phyloP scores from a whole-genome alignment of 768 basidiomycete species.

The Russula sp. region DNA sequence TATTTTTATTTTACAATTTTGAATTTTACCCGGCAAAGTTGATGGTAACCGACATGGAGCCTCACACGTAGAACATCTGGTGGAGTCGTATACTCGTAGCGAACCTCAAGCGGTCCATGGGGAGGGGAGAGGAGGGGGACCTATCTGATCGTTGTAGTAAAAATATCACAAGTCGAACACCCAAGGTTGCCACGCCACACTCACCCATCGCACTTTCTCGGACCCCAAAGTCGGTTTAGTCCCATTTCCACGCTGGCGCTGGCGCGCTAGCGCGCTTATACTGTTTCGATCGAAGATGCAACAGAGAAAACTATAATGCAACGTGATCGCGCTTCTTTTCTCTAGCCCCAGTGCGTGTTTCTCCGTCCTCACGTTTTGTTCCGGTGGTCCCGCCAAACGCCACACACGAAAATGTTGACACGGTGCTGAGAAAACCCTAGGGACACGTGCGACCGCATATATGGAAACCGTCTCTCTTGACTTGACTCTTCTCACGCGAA shows the following conservation, averaged over 20 bases:
- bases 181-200: not conserved
- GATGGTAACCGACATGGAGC: not conserved
- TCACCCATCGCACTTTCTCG: not conserved
- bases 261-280: not conserved
- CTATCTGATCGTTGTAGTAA: not conserved
- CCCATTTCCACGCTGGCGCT: not conserved
- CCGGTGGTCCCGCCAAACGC: slow-evolving; percentile 1
- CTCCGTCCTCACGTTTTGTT: slow-evolving; percentile 1
- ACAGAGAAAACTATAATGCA: slow-evolving; percentile 6
- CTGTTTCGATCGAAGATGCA: slow-evolving; percentile 4
- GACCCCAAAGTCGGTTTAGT: slow-evolving; percentile 18
- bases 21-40: not conserved
- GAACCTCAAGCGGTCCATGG: not conserved
- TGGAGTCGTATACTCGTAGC: too few species aligned
- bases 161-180: not conserved
- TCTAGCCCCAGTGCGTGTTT: not conserved
- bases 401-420: not conserved
- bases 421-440: not conserved
- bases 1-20: not conserved
- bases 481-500: not conserved
- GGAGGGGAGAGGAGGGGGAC: too few species aligned
- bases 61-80: not conserved
- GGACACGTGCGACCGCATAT: not conserved
- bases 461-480: not conserved
- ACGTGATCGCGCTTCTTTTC: slow-evolving; percentile 1